phyloP scores from a whole-genome alignment of 352 stramenopile species.

The Globisporangium spiculum region DNA sequence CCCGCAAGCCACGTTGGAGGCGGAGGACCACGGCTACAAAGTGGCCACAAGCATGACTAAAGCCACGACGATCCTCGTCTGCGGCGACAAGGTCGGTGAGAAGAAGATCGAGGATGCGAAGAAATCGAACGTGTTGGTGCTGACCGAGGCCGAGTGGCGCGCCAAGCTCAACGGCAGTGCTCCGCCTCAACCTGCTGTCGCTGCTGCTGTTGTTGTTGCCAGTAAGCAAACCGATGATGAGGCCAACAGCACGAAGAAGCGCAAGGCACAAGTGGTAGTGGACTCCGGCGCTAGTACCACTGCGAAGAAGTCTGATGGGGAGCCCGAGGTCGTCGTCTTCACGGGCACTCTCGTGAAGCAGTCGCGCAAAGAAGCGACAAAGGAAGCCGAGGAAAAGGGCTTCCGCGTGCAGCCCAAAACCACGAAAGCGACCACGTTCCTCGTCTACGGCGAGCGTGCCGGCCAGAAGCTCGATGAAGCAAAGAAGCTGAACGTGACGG shows the following conservation, averaged over 20 bases:
- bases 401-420: constrained; percentile 25
- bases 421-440: constrained; percentile 31
- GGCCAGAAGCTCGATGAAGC: constrained; percentile 32
- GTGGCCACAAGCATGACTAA: constrained; percentile 36
- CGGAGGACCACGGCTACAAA: constrained; percentile 35
- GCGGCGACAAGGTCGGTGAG: constrained; percentile 39
- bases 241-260: constrained; percentile 14
- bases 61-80: constrained; percentile 48
- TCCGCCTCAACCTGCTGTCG: not conserved
- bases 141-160: constrained; percentile 42
- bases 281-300: not conserved
- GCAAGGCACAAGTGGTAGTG: constrained; percentile 12
- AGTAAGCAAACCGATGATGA: not conserved
- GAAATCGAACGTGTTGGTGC: constrained; percentile 33
- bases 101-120: constrained; percentile 51
- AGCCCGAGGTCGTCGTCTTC: constrained; percentile 25
- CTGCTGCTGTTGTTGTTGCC: not conserved
- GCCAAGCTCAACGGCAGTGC: constrained; percentile 20
- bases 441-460: constrained; percentile 30
- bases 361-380: constrained; percentile 31
- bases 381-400: constrained; percentile 21
- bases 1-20: constrained; percentile 31
- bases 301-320: not conserved
- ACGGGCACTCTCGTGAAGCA: constrained; percentile 25
- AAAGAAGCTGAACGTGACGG: constrained; percentile 25